Evolutionary conservation across 176 grass and related monocot genomes (phyloP).

Genomic region (Oryza coarctata): DNA sequence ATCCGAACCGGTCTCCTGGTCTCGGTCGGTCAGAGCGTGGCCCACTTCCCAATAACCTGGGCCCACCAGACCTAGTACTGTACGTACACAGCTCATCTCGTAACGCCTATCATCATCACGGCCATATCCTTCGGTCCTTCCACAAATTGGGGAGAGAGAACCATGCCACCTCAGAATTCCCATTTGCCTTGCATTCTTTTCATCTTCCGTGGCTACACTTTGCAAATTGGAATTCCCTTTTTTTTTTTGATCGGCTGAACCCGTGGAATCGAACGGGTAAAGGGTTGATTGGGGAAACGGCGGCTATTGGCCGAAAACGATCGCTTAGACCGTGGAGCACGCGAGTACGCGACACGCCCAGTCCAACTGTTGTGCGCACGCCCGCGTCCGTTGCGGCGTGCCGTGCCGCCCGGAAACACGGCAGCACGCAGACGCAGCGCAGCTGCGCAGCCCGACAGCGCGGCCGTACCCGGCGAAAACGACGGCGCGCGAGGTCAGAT

Average conservation of each 20-base stretch:
- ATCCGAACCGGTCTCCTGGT: constrained; percentile 5
- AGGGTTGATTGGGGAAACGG: not conserved
- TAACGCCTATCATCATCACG: constrained; percentile 25
- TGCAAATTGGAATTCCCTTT: too few relatives aligned
- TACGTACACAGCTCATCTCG: constrained; percentile 1
- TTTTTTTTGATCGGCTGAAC: too few relatives aligned
- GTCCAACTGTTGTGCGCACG: constrained; percentile 29
- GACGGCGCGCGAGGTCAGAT: constrained; percentile 24
- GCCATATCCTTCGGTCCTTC: not conserved
- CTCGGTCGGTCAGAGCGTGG: constrained; percentile 5
- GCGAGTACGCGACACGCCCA: not conserved
- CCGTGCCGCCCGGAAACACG: not conserved
- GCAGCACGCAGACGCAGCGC: not conserved
- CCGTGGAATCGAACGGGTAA: too few relatives aligned
- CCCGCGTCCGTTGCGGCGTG: not conserved
- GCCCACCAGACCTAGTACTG: not conserved
- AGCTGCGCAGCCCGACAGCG: not conserved
- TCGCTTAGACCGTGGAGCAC: not conserved
- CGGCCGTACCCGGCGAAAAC: constrained; percentile 34
- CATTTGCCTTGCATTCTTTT: not conserved
- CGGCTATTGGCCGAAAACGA: not conserved
- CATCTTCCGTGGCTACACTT: too few relatives aligned
- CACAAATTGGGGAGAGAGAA: not conserved
- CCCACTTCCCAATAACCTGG: constrained; percentile 18
- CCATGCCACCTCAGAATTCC: not conserved